A percentile compares a stretch with the other conserved stretches of the same genome.
phyloP scores from a whole-genome alignment of 2,329 filamentous ascomycete species.

The Canariomyces notabilis region DNA sequence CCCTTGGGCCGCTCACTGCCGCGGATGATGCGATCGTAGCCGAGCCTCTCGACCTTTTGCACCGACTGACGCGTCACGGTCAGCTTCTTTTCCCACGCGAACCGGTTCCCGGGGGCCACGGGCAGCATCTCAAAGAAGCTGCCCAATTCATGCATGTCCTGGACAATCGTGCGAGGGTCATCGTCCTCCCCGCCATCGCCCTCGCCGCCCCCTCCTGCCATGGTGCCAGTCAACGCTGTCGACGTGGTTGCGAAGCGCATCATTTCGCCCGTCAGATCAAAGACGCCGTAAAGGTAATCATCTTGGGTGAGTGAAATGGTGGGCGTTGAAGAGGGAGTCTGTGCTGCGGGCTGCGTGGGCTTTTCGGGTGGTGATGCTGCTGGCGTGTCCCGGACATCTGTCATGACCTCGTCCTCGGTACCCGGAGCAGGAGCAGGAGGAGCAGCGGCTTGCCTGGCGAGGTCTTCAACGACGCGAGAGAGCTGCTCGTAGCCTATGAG shows the following conservation, averaged over 20 bases:
- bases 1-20: conserved; percentile 85
- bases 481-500: conserved; percentile 66
- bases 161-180: conserved; percentile 57
- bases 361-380: conserved; percentile 19
- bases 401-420: conserved; percentile 23
- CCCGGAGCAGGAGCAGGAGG: too few species aligned
- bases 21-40: conserved; percentile 82
- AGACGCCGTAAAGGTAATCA: conserved; percentile 86
- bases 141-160: conserved; percentile 74
- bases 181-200: conserved; percentile 23
- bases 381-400: conserved; percentile 24
- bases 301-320: conserved; percentile 63
- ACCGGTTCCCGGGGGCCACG: conserved; percentile 45
- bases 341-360: not conserved
- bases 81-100: conserved; percentile 69
- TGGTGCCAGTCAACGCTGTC: conserved; percentile 66
- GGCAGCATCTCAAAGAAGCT: conserved; percentile 70
- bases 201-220: conserved; percentile 34
- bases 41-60: conserved; percentile 85
- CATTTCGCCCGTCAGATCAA: conserved; percentile 91
- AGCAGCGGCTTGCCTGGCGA: conserved; percentile 29
- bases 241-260: conserved; percentile 94
- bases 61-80: conserved; percentile 83
- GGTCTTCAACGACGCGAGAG: conserved; percentile 38
- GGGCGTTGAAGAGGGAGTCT: too few species aligned